Conservation (phyloP, 352 stramenopile species). For the Globisporangium acanthophoron region DNA sequence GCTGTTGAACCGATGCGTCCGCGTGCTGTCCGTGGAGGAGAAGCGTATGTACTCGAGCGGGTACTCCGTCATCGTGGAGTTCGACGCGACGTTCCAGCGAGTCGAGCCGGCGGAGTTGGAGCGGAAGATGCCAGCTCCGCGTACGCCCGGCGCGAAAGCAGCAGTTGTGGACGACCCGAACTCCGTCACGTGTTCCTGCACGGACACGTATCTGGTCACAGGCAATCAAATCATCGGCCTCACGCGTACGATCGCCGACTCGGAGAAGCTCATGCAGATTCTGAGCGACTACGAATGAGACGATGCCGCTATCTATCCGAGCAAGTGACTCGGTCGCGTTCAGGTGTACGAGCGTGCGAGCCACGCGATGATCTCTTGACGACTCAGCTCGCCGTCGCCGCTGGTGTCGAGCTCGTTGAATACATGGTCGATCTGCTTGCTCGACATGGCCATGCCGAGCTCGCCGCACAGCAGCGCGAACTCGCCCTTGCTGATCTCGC, state of each 20-base stretch:
- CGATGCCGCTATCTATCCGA: not conserved
- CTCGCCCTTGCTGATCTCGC: slow-evolving; percentile 55
- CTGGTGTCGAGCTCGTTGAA: slow-evolving; percentile 61
- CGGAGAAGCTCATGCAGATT: slow-evolving; percentile 56
- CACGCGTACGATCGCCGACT: slow-evolving; percentile 76
- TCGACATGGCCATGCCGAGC: slow-evolving; percentile 56
- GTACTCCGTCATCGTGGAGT: slow-evolving; percentile 77
- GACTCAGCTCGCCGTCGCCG: slow-evolving; percentile 52
- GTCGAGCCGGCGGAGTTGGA: slow-evolving; percentile 20
- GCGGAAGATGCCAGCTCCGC: slow-evolving; percentile 10
- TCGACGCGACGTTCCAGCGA: slow-evolving; percentile 54
- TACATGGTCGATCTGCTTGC: slow-evolving; percentile 45
- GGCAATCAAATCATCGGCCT: slow-evolving; percentile 68
- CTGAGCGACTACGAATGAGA: slow-evolving; percentile 12
- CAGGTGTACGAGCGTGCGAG: slow-evolving; percentile 38
- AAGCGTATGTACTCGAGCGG: slow-evolving; percentile 63
- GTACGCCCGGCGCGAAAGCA: not conserved
- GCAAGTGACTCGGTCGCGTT: slow-evolving; percentile 1
- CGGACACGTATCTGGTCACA: slow-evolving; percentile 72
- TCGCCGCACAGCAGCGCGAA: slow-evolving; percentile 63
- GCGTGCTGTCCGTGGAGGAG: slow-evolving; percentile 50
- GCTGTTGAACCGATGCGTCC: slow-evolving; percentile 56
- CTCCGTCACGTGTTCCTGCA: slow-evolving; percentile 60
- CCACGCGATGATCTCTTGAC: slow-evolving; percentile 55
- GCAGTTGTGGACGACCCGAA: slow-evolving; percentile 6